Evolutionary conservation across 75 land plant species (phyloP).

Genomic region (Adiantum capillusveneris): DNA sequence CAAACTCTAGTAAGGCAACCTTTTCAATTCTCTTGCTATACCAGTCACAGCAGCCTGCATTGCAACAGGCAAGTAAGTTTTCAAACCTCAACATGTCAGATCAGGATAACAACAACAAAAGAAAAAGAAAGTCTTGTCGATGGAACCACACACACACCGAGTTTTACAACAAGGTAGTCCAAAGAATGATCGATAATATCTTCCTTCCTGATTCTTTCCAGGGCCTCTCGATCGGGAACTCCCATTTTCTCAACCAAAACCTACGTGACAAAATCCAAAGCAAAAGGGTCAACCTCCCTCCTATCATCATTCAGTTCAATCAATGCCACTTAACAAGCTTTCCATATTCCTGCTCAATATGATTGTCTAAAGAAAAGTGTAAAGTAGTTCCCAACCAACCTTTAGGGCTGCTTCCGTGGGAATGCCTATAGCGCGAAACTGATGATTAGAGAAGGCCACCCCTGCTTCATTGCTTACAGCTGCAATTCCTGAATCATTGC

Average conservation of each 20-base stretch:
- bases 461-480: slow-evolving; percentile 41
- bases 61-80: too few relatives aligned
- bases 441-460: slow-evolving; percentile 34
- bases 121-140: too few relatives aligned
- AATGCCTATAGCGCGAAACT: slow-evolving; percentile 50
- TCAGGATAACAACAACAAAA: too few relatives aligned
- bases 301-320: background rate
- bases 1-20: slow-evolving; percentile 86
- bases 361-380: too few relatives aligned
- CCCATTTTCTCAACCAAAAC: slow-evolving; percentile 70
- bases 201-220: slow-evolving; percentile 9
- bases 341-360: too few relatives aligned
- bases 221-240: slow-evolving; percentile 27
- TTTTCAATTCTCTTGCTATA: slow-evolving; percentile 50
- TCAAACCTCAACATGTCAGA: too few relatives aligned
- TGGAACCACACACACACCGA: too few relatives aligned
- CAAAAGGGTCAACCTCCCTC: too few relatives aligned
- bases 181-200: background rate
- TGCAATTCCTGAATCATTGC: slow-evolving; percentile 50
- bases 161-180: slow-evolving; percentile 3
- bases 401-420: slow-evolving; percentile 81
- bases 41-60: slow-evolving; percentile 31
- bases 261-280: slow-evolving; percentile 19
- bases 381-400: too few relatives aligned
- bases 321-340: too few relatives aligned